Evolutionary conservation across 345 rosid species (phyloP).

Genomic region (Gossypium herbaceum): DNA sequence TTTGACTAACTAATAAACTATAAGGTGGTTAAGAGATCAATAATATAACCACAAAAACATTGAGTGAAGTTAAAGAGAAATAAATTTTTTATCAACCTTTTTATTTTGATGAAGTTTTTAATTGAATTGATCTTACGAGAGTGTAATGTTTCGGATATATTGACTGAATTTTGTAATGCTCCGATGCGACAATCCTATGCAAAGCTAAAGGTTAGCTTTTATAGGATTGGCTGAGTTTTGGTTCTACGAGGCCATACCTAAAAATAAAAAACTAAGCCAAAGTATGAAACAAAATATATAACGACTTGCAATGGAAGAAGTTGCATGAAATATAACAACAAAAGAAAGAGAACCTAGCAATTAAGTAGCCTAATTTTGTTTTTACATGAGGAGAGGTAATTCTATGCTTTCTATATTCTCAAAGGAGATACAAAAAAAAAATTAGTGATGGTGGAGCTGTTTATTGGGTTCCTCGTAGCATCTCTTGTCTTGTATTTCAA

Average conservation of each 20-base stretch:
- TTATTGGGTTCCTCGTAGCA: slow-evolving; percentile 22
- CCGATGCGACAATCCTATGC: no score
- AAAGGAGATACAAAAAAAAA: slow-evolving; percentile 24
- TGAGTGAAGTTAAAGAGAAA: no score
- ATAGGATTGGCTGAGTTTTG: no score
- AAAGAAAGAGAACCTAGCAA: not conserved
- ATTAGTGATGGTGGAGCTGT: slow-evolving; percentile 20
- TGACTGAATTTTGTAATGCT: no score
- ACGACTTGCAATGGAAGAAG: not conserved
- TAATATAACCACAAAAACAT: not conserved
- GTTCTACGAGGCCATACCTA: no score
- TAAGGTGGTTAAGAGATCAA: not conserved
- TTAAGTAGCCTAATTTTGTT: slow-evolving; percentile 1
- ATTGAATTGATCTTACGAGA: no score
- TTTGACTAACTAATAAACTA: not conserved
- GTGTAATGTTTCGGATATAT: no score
- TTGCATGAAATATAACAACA: not conserved
- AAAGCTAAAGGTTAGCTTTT: no score
- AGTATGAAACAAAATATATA: no score
- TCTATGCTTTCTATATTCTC: slow-evolving; percentile 19
- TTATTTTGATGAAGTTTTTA: no score
- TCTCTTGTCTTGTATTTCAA: slow-evolving; percentile 6
- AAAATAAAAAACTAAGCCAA: no score
- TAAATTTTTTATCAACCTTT: no score
- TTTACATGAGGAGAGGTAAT: slow-evolving; percentile 20